Evolutionary conservation across 75 land plant genomes (phyloP), one percentile per base, ranked within the genome.

Genomic region (Pseudotsuga menziesii): DNA sequence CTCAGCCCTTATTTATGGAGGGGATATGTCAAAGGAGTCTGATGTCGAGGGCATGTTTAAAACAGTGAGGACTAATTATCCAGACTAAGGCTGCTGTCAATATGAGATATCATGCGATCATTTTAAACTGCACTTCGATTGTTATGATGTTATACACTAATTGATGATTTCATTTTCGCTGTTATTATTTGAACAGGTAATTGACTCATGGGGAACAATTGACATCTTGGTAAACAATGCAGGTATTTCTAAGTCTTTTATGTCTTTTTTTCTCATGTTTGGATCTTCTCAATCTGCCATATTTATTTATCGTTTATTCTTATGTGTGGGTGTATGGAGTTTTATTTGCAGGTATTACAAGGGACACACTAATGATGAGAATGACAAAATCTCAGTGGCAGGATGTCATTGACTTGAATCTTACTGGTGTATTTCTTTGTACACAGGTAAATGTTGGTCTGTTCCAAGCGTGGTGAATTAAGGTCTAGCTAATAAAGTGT

Each of bases 321-420:
- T 13, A 15, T 58, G 64, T 3, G 27, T 56, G 39, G 55, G 41
- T 66, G 48, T 60, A 1, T 17, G 63, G 70, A 22, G 8, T 9
- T 29, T 56, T 75, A 39, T 13, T 75, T 84, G 74, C 80, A 93
- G 99, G 99, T 41, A 96, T 96, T 58, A 96, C 98, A 57, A 79
- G 90, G 71, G 99, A 96, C 76, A 88, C 91, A 27, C 70, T 96
- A 75, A 75, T 96, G 82, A 96, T 96, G 99, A 91, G 99, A 81
- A 96, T 96, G 99, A 96, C 90, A 77, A 89, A 80, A 88, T 78
- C 94, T 61, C 98, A 94, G 58, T 96, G 99, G 99, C 93, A 96
- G 78, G 99, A 96, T 14, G 99, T 96, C 75, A 90, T 96, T 78
- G 94, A 96, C 79, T 78, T 94, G 70, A 96, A 96, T 81, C 90